Evolutionary conservation across 2,329 filamentous ascomycete genomes (phyloP).

Genomic region (Xylariaceae sp.): DNA sequence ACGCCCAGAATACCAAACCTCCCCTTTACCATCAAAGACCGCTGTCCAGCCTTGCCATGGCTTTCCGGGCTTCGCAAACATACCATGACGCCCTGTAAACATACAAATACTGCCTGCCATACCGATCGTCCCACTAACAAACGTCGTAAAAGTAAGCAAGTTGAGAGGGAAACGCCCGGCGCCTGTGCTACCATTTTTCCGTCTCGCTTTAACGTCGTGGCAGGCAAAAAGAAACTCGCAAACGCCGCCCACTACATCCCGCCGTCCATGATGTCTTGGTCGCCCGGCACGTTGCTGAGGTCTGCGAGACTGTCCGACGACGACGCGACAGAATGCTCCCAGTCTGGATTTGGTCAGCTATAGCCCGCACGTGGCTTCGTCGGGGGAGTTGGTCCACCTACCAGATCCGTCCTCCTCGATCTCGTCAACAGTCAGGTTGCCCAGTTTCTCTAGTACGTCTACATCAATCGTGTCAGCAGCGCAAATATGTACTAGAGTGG

Average conservation of each 20-base stretch:
- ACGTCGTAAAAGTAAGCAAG: no score
- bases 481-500: background rate
- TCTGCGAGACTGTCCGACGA: slow-evolving; percentile 48
- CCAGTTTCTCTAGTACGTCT: slow-evolving; percentile 45
- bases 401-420: slow-evolving; percentile 55
- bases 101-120: slow-evolving; percentile 3
- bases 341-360: slow-evolving; percentile 41
- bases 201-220: background rate
- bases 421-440: slow-evolving; percentile 50
- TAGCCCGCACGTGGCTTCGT: slow-evolving; percentile 23
- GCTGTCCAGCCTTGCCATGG: no score
- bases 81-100: no score
- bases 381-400: slow-evolving; percentile 42
- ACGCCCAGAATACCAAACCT: no score
- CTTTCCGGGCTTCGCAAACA: no score
- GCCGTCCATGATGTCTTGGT: slow-evolving; percentile 16
- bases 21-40: no score
- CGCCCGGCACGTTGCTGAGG: slow-evolving; percentile 37
- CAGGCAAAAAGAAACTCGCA: no score
- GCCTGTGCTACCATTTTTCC: slow-evolving; percentile 19
- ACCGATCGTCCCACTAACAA: slow-evolving; percentile 12
- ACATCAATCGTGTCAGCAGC: slow-evolving; percentile 12
- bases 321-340: slow-evolving; percentile 50
- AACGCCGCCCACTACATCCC: slow-evolving; percentile 4
- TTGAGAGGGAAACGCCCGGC: slow-evolving; percentile 16